Conservation (phyloP, 2,329 filamentous ascomycete species). For the Knufia fluminis region DNA sequence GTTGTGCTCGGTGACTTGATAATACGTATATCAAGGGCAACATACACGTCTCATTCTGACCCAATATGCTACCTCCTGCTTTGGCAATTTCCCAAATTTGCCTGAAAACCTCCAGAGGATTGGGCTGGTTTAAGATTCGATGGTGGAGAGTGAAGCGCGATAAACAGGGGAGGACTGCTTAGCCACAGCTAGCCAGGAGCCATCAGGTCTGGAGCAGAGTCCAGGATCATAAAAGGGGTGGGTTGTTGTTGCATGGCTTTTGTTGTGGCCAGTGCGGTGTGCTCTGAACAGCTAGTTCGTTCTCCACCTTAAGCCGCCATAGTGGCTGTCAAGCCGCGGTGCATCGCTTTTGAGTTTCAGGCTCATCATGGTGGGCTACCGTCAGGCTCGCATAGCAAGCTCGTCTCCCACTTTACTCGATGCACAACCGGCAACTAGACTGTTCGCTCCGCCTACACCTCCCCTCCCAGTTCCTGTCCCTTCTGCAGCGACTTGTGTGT, state of each 20-base stretch:
- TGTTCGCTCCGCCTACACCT: neutral
- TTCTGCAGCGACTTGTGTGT: neutral
- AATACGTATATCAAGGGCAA: neutral
- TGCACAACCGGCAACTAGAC: constrained; percentile 1
- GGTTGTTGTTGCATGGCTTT: no score
- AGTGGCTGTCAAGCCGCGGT: neutral
- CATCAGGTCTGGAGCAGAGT: neutral
- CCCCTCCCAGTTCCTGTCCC: neutral
- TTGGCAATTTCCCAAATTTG: neutral
- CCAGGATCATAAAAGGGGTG: neutral
- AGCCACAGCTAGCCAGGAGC: neutral
- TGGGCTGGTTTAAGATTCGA: neutral
- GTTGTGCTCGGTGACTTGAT: no score
- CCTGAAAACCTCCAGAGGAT: neutral
- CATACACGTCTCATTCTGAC: neutral
- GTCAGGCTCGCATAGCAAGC: neutral
- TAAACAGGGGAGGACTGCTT: neutral
- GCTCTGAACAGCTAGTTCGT: neutral
- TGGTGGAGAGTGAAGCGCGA: neutral
- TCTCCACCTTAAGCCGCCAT: neutral
- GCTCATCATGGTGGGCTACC: neutral
- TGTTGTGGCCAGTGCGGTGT: neutral
- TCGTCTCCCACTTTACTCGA: neutral
- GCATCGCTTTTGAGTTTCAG: neutral
- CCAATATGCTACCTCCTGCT: neutral